These are phyloP conservation scores for Astragalus glycyphyllos DNA, from an alignment of 306 rosid species.

Conservation along the genomic window DNA sequence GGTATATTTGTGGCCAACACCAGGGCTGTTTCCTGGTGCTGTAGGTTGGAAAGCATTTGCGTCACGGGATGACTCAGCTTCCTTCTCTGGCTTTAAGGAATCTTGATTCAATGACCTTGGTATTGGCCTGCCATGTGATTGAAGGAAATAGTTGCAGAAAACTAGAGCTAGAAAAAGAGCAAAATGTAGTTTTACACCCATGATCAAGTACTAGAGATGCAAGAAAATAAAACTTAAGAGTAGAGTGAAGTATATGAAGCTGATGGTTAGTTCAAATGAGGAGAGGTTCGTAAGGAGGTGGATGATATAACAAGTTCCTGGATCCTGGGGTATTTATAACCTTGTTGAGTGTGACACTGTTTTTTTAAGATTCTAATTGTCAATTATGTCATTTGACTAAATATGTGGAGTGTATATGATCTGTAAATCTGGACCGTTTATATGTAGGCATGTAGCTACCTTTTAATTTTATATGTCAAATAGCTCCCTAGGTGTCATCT, in stretches of 20 bases:
- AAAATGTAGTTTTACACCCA: conserved; percentile 27
- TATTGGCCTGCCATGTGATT: conserved; percentile 37
- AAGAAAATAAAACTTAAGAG: not conserved
- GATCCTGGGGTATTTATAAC: conserved; percentile 42
- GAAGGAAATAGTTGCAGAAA: conserved; percentile 26
- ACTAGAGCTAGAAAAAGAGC: conserved; percentile 35
- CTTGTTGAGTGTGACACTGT: not conserved
- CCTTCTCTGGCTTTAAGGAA: conserved; percentile 8
- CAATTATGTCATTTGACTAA: conserved; percentile 40
- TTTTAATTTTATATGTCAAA: conserved; percentile 20
- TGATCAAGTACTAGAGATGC: not conserved
- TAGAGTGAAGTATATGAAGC: not conserved
- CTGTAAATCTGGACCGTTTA: conserved; percentile 17
- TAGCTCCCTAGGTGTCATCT: not conserved
- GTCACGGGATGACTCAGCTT: not conserved
- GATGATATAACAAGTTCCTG: conserved; percentile 4
- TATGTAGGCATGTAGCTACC: not conserved
- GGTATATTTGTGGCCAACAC: conserved; percentile 46
- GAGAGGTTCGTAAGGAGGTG: not conserved
- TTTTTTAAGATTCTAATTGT: conserved; percentile 2
- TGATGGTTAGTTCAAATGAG: not conserved
- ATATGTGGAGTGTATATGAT: conserved; percentile 13
- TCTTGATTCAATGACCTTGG: conserved; percentile 34
- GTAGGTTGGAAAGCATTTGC: conserved; percentile 54
- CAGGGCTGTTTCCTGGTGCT: conserved; percentile 69